These are phyloP conservation scores for Ambrosia trifida DNA, from an alignment of 129 eudicot species.

Conservation along the genomic window DNA sequence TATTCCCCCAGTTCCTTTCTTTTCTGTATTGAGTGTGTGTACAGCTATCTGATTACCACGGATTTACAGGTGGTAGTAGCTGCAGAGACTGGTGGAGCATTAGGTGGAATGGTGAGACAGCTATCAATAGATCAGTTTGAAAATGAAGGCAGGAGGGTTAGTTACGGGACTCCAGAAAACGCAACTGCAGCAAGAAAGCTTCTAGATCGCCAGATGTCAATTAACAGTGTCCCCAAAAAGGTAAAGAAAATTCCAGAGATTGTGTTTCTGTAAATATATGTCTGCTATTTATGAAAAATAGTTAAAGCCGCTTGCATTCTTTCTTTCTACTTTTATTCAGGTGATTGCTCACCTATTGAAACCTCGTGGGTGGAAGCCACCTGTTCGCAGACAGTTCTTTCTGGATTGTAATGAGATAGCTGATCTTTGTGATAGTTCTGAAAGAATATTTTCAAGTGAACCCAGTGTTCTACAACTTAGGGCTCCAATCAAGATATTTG, in stretches of 20 bases:
- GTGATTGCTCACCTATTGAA: constrained; percentile 88
- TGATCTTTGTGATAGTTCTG: constrained; percentile 98
- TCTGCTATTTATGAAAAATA: neutral
- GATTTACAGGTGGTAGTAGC: constrained; percentile 88
- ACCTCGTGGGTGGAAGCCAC: constrained; percentile 99
- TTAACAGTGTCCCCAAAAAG: constrained; percentile 96
- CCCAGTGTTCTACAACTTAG: constrained; percentile 88
- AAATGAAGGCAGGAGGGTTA: constrained; percentile 98
- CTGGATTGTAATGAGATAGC: constrained; percentile 97
- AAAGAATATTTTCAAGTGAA: constrained; percentile 91
- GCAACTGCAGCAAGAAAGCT: constrained; percentile 99
- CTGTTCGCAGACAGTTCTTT: constrained; percentile 93
- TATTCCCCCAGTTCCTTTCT: neutral
- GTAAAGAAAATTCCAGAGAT: constrained; percentile 32
- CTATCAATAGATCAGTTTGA: constrained; percentile 99
- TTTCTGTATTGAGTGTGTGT: neutral
- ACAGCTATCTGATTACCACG: constrained; percentile 26
- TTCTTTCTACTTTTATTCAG: constrained; percentile 37
- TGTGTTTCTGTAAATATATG: constrained; percentile 10
- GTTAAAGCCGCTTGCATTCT: neutral
- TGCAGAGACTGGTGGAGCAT: constrained; percentile 99
- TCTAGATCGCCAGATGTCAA: constrained; percentile 95
- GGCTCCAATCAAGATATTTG: constrained; percentile 98
- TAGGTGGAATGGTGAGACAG: constrained; percentile 99
- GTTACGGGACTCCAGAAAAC: constrained; percentile 98